Evolutionary conservation across 2,329 filamentous ascomycete genomes (phyloP).

Genomic region (Cladosporium velox): DNA sequence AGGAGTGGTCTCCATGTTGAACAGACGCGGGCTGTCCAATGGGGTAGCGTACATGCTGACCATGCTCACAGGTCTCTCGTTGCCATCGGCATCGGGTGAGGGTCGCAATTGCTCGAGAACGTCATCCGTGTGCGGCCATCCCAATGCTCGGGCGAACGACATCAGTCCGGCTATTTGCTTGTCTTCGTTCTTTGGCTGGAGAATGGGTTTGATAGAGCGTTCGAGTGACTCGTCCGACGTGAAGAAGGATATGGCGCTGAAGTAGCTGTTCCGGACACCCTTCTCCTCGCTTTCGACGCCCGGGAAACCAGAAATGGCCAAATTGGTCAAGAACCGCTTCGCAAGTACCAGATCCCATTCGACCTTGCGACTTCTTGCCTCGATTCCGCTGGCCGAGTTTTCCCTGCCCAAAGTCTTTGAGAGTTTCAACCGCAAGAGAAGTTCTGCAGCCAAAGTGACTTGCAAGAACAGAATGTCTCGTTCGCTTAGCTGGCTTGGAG

Average conservation of each 20-base stretch:
- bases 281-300: constrained; percentile 8
- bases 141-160: constrained; percentile 52
- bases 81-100: not conserved
- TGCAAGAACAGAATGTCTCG: constrained; percentile 58
- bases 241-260: constrained; percentile 32
- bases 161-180: constrained; percentile 53
- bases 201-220: constrained; percentile 27
- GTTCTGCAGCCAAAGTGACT: constrained; percentile 55
- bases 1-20: constrained; percentile 2
- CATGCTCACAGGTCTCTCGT: constrained; percentile 21
- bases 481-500: constrained; percentile 40
- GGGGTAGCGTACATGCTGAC: constrained; percentile 27
- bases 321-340: constrained; percentile 50
- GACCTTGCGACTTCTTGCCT: constrained; percentile 41
- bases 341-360: constrained; percentile 60
- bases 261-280: constrained; percentile 26
- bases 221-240: constrained; percentile 28
- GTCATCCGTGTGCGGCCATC: constrained; percentile 48
- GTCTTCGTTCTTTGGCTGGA: constrained; percentile 41
- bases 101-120: constrained; percentile 17
- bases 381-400: too few species aligned
- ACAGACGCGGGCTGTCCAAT: constrained; percentile 26
- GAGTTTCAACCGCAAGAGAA: constrained; percentile 57
- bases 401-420: not conserved
- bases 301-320: constrained; percentile 44